Conservation (phyloP, 78 protist species). For the Cyanophora paradoxa region DNA sequence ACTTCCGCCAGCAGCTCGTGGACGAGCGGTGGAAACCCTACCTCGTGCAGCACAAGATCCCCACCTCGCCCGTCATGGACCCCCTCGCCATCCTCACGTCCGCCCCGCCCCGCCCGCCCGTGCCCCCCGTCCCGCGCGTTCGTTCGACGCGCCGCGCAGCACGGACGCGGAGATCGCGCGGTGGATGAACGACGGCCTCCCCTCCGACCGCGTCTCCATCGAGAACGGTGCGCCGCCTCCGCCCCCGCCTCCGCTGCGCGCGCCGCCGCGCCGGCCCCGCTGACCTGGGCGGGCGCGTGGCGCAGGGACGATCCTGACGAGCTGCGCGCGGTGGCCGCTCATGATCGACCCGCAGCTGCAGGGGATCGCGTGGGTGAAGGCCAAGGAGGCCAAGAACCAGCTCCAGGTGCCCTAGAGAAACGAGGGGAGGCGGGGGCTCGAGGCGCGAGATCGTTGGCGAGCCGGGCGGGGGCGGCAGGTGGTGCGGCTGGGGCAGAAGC, state of each 20-base stretch:
- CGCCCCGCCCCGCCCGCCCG: no score
- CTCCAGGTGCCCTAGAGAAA: no score
- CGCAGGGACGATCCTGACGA: slow-evolving; percentile 42
- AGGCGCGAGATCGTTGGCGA: not conserved
- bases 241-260: no score
- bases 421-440: no score
- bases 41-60: not conserved
- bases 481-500: slow-evolving; percentile 3
- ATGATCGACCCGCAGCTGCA: slow-evolving; percentile 84
- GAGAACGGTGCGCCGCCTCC: slow-evolving; percentile 29
- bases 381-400: slow-evolving; percentile 29
- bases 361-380: slow-evolving; percentile 42
- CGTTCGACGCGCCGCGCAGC: not conserved
- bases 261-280: no score
- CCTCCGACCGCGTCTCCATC: slow-evolving; percentile 50
- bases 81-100: not conserved
- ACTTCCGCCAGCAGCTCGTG: slow-evolving; percentile 19
- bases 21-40: slow-evolving; percentile 4
- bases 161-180: not conserved
- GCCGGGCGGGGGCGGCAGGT: not conserved
- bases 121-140: not conserved
- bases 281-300: no score
- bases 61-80: not conserved
- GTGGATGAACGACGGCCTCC: slow-evolving; percentile 77
- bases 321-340: slow-evolving; percentile 77